Base-by-base conservation (phyloP, 441 rosid species). In the Mallotus repandus region DNA sequence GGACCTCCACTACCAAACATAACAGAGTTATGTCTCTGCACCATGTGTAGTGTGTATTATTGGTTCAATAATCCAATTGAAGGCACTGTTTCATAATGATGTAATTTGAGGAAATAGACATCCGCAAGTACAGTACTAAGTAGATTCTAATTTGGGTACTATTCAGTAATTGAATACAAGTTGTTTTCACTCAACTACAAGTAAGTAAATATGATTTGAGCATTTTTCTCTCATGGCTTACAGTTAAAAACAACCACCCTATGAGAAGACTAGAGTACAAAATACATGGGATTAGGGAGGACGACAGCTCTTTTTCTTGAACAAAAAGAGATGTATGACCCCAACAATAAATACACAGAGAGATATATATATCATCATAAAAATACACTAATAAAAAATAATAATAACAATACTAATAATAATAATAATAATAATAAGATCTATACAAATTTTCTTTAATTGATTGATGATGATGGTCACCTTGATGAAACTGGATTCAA, bases 401-500 rank as follows among this genome's bases (percentile, higher is more conserved):
- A 65, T 9, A 10, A 56, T 0, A 71, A 65, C 4, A n/a, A 65
- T 9, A 10, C 21, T 0, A 71, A 18, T 29, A 68, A 14, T n/a
- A 66, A 60, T 58, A 59, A 63, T 19, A 62, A 63, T 50, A 16
- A 73, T 46, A 50, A 58, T 55, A 38, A 63, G 71, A 74, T 76
- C 82, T 81, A 71, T 84, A 84, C 85, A 84, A 50, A 46, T 54
- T 73, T 61, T 29, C 22, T 48, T 18, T 18, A 18, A 48, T 18
- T 18, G 25, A 48, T 69, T 46, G 38, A 59, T 52, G 25, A 59
- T 57, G 57, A 73, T 63, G 66, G 4, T 63, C 45, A 93, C 88
- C 95, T 86, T 71, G 98, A 93, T 4, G 98, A 89, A 70, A 95
- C 99, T 29, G 99, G 99, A 84, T 95, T 93, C 84, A 93, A 78